phyloP scores from a whole-genome alignment of 176 grass and related monocot species.

The Lolium perenne region DNA sequence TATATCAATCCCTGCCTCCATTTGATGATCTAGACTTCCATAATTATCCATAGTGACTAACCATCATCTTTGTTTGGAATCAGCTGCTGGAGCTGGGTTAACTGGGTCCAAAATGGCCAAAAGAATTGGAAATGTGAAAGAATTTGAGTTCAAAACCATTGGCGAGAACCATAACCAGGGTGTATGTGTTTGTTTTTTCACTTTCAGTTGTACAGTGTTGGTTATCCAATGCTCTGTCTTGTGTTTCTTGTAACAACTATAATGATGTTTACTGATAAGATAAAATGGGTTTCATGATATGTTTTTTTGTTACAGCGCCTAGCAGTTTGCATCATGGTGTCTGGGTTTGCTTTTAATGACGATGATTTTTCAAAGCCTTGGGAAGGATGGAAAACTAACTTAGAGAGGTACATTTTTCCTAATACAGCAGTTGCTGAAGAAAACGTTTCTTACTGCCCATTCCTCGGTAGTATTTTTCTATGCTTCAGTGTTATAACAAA shows the following conservation, averaged over 20 bases:
- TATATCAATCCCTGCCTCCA: background rate
- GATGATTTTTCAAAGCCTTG: slow-evolving; percentile 88
- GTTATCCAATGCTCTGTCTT: slow-evolving; percentile 9
- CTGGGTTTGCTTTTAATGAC: slow-evolving; percentile 79
- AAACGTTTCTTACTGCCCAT: background rate
- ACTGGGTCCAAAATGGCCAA: slow-evolving; percentile 94
- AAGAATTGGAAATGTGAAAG: slow-evolving; percentile 79
- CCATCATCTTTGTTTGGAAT: slow-evolving; percentile 40
- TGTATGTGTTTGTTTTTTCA: slow-evolving; percentile 70
- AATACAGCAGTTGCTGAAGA: slow-evolving; percentile 21
- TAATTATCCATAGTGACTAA: slow-evolving; percentile 23
- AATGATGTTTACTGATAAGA: background rate
- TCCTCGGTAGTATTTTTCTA: background rate
- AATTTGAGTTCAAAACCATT: slow-evolving; percentile 93
- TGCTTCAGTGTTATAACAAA: background rate
- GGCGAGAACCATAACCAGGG: slow-evolving; percentile 93
- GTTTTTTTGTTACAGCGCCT: slow-evolving; percentile 67
- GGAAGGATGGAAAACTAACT: slow-evolving; percentile 85
- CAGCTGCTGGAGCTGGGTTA: slow-evolving; percentile 98
- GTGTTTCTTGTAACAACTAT: background rate
- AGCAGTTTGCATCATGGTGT: slow-evolving; percentile 77
- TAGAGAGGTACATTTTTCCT: slow-evolving; percentile 70
- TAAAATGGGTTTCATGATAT: slow-evolving; percentile 29
- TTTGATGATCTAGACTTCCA: slow-evolving; percentile 23
- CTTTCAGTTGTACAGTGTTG: slow-evolving; percentile 18